Evolutionary conservation across 2,329 filamentous ascomycete species (phyloP), one percentile per base, ranked within the genome.

Genomic region (Chaetomium olivaceum): DNA sequence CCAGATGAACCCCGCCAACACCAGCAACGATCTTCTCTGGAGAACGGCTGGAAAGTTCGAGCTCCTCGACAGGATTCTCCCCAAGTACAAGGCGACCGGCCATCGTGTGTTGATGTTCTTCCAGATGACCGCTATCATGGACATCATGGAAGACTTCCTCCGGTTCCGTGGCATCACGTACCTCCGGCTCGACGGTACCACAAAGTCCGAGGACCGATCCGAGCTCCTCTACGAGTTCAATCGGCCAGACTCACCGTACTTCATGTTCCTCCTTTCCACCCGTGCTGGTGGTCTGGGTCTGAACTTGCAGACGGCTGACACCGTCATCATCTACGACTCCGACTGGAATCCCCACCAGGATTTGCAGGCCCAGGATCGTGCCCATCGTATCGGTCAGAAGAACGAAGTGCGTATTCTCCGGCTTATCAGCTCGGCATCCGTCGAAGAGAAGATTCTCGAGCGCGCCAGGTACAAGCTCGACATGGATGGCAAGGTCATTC

Each of bases 41-140:
- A 89, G 95, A 79, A 96, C 94, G 2, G 88, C 94, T 33, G 96
- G 95, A 75, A 99, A 99, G 80, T 99, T 99, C 73, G 95, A 99
- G 80, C 84, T 99, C 33, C 84, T 99, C 29, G 95, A 99, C 77
- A 87, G 95, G 60, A 84, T 99, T 68, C 78, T 99, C 69, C 95
- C 95, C 56, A 99, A 99, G 80, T 98, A 99, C 78, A 87, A 91
- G 72, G 89, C 86, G 3, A 93, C 92, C 1, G 92, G 92, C 19
- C 95, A 99, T 86, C 91, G 95, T 78, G 93, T 98, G 31, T 84
- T 99, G 77, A 98, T 99, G 91, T 99, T 99, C 86, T 99, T 99
- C 85, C 95, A 99, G 78, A 99, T 99, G 95, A 99, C 95, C 4
- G 93, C 96, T 68, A 99, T 99, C 76, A 99, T 99, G 95, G 97